Percentiles rank a stretch among this genome's conserved stretches.
Evolutionary conservation across 495 filamentous ascomycete species (phyloP).

Genomic region (Aspergillus egyptiacus): DNA sequence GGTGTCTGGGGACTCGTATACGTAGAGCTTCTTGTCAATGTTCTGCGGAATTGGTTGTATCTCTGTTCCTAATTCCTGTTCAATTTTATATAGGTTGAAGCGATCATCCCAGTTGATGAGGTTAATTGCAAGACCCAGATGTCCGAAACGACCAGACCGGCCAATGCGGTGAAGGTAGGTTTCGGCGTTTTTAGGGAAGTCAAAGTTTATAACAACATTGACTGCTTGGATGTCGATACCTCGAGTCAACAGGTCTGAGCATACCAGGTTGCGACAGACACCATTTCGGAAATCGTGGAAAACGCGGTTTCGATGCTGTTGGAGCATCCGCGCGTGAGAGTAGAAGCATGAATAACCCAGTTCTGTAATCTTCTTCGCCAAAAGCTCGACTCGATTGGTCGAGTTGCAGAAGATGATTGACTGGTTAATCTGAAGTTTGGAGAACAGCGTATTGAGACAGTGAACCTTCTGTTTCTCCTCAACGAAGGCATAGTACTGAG

Average conservation of each 20-base stretch:
- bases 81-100: slow-evolving; percentile 98
- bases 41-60: slow-evolving; percentile 89
- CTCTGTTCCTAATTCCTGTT: slow-evolving; percentile 94
- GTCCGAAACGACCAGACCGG: slow-evolving; percentile 93
- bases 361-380: slow-evolving; percentile 99
- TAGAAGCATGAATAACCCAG: slow-evolving; percentile 99
- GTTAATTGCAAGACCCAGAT: slow-evolving; percentile 96
- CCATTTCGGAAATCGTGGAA: slow-evolving; percentile 99
- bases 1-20: slow-evolving; percentile 91
- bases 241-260: slow-evolving; percentile 93
- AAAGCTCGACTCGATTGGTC: slow-evolving; percentile 91
- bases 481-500: slow-evolving; percentile 98
- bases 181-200: slow-evolving; percentile 99
- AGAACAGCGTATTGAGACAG: slow-evolving; percentile 97
- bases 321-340: slow-evolving; percentile 97
- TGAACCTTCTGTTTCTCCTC: slow-evolving; percentile 99
- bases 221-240: slow-evolving; percentile 99
- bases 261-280: slow-evolving; percentile 95
- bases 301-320: slow-evolving; percentile 92
- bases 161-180: slow-evolving; percentile 99
- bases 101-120: slow-evolving; percentile 99
- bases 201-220: slow-evolving; percentile 99
- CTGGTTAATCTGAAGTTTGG: slow-evolving; percentile 98
- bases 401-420: slow-evolving; percentile 99
- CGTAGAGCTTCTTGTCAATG: slow-evolving; percentile 97